Evolutionary conservation across 2,329 filamentous ascomycete species (phyloP).

Genomic region (Microdochium paspali): DNA sequence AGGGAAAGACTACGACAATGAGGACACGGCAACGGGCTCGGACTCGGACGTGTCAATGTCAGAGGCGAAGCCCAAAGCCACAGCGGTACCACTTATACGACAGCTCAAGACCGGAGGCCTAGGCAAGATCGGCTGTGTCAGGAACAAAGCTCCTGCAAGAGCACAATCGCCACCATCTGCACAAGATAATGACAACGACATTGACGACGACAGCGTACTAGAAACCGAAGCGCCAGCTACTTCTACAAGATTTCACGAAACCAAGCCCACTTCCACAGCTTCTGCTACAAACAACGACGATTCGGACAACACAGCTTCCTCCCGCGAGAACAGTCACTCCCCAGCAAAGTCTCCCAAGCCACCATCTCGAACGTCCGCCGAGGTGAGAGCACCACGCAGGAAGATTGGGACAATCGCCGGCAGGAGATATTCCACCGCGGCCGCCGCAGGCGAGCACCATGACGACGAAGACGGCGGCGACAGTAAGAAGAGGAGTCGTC

Average conservation of each 20-base stretch:
- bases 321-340: neutral
- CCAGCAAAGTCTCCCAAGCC: neutral
- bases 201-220: no score
- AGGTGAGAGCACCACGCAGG: constrained; percentile 6
- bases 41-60: constrained; percentile 5
- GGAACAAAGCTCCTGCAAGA: constrained; percentile 9
- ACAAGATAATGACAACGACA: no score
- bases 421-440: no score
- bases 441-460: no score
- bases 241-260: constrained; percentile 21
- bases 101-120: constrained; percentile 20
- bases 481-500: constrained; percentile 1
- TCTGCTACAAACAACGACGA: neutral
- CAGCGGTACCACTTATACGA: neutral
- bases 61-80: constrained; percentile 13
- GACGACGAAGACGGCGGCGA: neutral
- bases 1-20: neutral
- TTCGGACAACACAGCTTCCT: neutral
- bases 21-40: constrained; percentile 13
- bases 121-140: constrained; percentile 29
- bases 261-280: constrained; percentile 8
- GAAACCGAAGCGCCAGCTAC: constrained; percentile 11
- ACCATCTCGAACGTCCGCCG: neutral
- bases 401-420: constrained; percentile 10
- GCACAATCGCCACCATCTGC: constrained; percentile 4